These are phyloP conservation scores for Xylariaceae sp. DNA, from an alignment of 2,329 filamentous ascomycete genomes.

Conservation along the genomic window DNA sequence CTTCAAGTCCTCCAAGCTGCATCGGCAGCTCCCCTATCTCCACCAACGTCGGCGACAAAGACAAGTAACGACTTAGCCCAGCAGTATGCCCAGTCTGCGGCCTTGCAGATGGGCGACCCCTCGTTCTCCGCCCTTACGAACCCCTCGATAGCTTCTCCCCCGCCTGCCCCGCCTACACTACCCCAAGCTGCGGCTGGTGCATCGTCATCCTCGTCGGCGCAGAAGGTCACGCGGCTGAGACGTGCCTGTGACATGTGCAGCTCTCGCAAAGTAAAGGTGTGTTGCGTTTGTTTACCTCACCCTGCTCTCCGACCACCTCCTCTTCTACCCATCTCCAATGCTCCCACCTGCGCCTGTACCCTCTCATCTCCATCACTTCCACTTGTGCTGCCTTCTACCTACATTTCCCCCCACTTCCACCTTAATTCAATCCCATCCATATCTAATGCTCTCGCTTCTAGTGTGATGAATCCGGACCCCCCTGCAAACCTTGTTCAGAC, in stretches of 20 bases:
- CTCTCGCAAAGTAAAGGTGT: slow-evolving; percentile 56
- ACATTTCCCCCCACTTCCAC: neutral
- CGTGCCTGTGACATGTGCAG: slow-evolving; percentile 61
- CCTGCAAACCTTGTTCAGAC: slow-evolving; percentile 53
- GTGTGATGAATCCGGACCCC: slow-evolving; percentile 54
- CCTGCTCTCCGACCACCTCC: too few species aligned
- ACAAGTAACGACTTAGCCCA: slow-evolving; percentile 24
- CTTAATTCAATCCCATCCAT: neutral
- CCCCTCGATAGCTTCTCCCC: too few species aligned
- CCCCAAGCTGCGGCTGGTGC: too few species aligned
- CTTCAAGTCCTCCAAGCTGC: slow-evolving; percentile 29
- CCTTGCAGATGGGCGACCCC: slow-evolving; percentile 27
- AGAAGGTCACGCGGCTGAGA: slow-evolving; percentile 52
- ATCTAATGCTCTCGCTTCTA: slow-evolving; percentile 13
- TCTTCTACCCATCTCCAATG: too few species aligned
- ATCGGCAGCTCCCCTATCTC: slow-evolving; percentile 22
- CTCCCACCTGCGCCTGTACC: too few species aligned
- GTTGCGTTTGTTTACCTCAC: too few species aligned
- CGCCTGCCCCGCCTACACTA: too few species aligned
- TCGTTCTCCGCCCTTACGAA: slow-evolving; percentile 18
- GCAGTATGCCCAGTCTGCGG: slow-evolving; percentile 33
- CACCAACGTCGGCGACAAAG: neutral
- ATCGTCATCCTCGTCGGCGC: too few species aligned
- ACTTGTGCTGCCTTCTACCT: too few species aligned
- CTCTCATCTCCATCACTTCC: too few species aligned